Conservation (phyloP, 352 stramenopile genomes). For the Globisporangium heterothallicum region DNA sequence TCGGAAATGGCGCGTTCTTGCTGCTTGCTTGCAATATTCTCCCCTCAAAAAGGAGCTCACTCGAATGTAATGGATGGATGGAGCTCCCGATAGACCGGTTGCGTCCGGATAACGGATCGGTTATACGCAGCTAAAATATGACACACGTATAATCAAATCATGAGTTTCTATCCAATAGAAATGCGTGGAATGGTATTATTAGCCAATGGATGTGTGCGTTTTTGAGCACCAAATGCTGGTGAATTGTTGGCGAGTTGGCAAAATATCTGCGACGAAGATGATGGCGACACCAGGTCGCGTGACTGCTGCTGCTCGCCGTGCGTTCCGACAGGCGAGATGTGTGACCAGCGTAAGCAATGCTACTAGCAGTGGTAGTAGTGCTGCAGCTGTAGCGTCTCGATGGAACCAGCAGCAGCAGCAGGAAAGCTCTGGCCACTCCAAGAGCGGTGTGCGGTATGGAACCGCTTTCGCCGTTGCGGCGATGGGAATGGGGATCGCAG, state of each 20-base stretch:
- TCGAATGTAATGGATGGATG: conserved; percentile 11
- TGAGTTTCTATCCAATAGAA: neutral
- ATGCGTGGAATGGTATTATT: no score
- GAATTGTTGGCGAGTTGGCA: neutral
- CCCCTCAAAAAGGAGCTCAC: no score
- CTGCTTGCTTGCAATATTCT: no score
- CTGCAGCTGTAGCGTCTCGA: neutral
- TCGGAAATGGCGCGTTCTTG: neutral
- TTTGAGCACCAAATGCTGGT: no score
- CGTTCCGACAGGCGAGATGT: conserved; percentile 8
- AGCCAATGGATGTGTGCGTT: no score
- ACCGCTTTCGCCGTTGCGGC: conserved; percentile 5
- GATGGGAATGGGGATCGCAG: conserved; percentile 11
- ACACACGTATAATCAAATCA: neutral
- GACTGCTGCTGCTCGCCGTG: neutral
- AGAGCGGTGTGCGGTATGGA: neutral
- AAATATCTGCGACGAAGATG: neutral
- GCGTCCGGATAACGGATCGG: no score
- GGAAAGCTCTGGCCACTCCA: neutral
- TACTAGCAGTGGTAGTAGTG: no score
- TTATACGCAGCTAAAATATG: no score
- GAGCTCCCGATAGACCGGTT: no score
- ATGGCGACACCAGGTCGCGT: conserved; percentile 1
- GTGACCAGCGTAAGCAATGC: neutral
- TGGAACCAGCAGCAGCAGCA: conserved; percentile 6